A percentile compares a stretch with the other conserved stretches of the same genome.
Conservation (phyloP, 2,329 filamentous ascomycete species). For the Ampelomyces quisqualis region DNA sequence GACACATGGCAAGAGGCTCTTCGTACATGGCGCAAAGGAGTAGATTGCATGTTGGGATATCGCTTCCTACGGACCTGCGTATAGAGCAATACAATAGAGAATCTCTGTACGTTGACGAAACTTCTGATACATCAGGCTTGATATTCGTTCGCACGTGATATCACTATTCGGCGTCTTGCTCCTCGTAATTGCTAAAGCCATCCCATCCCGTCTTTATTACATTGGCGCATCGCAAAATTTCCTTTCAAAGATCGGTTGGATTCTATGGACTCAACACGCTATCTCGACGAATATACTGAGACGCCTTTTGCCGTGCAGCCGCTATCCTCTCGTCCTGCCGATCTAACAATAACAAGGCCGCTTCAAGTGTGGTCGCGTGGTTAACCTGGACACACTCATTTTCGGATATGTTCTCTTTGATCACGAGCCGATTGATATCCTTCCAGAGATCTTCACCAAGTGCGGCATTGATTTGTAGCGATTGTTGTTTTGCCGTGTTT, state of each 20-base stretch:
- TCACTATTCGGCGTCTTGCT: too few relatives aligned
- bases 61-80: too few relatives aligned
- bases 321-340: background rate
- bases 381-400: slow-evolving; percentile 13
- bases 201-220: too few relatives aligned
- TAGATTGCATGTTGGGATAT: too few relatives aligned
- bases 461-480: slow-evolving; percentile 19
- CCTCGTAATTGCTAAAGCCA: too few relatives aligned
- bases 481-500: slow-evolving; percentile 13
- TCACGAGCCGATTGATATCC: slow-evolving; percentile 11
- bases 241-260: too few relatives aligned
- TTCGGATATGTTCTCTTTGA: slow-evolving; percentile 15
- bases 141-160: too few relatives aligned
- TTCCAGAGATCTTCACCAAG: slow-evolving; percentile 18
- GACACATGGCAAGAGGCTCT: slow-evolving; percentile 61
- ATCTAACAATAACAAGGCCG: background rate
- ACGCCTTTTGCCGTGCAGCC: background rate
- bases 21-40: slow-evolving; percentile 42
- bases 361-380: slow-evolving; percentile 7
- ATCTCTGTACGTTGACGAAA: too few relatives aligned
- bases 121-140: too few relatives aligned
- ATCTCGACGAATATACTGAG: background rate
- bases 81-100: too few relatives aligned
- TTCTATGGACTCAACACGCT: background rate
- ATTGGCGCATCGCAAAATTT: too few relatives aligned